These are phyloP conservation scores for Paramecium caudatum DNA, from an alignment of 73 alveolate genomes.

Conservation along the genomic window DNA sequence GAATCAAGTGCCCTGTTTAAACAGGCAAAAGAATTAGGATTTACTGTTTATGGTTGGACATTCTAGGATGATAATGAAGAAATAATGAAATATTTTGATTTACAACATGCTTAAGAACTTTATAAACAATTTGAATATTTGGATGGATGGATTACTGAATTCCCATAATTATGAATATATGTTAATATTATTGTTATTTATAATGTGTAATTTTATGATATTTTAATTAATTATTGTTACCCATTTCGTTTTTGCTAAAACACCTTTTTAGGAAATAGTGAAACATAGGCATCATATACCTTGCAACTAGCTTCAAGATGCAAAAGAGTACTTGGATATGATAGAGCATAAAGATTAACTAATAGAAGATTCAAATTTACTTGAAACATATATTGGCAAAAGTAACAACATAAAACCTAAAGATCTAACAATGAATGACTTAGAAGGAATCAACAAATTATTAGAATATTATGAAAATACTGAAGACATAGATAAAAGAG, in stretches of 20 bases:
- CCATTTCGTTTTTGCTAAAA: too few relatives aligned
- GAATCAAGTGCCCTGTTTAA: not conserved
- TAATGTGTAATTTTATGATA: too few relatives aligned
- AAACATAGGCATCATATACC: too few relatives aligned
- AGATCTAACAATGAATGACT: not conserved
- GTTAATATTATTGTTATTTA: too few relatives aligned
- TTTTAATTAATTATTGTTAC: too few relatives aligned
- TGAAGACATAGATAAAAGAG: not conserved
- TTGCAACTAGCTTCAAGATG: too few relatives aligned
- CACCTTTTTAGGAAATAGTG: too few relatives aligned
- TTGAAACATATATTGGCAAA: conserved; percentile 21
- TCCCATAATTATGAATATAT: too few relatives aligned
- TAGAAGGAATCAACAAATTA: conserved; percentile 9
- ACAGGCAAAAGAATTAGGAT: not conserved
- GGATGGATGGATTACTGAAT: not conserved
- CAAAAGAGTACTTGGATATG: too few relatives aligned
- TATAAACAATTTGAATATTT: not conserved
- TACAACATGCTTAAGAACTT: not conserved
- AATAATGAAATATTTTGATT: not conserved
- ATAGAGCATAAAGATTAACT: conserved; percentile 29
- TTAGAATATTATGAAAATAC: conserved; percentile 42
- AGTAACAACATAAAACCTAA: not conserved
- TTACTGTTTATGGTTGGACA: not conserved
- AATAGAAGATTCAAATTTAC: conserved; percentile 29
- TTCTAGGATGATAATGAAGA: not conserved